Evolutionary conservation across 2,329 filamentous ascomycete species (phyloP).

Genomic region (Cadophora sp.): DNA sequence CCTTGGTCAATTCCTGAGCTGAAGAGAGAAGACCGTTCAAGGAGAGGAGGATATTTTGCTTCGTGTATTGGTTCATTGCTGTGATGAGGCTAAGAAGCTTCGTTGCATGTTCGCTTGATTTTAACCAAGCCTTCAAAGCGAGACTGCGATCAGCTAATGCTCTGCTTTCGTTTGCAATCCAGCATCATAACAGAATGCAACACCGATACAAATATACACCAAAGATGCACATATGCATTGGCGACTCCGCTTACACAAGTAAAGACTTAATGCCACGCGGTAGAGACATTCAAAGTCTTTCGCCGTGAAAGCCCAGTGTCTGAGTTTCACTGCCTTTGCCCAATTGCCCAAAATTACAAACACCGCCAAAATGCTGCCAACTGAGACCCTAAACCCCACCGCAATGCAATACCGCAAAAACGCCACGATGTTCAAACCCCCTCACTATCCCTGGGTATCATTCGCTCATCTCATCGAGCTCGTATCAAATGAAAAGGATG

Average conservation of each 20-base stretch:
- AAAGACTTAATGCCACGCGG: neutral
- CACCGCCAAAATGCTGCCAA: conserved; percentile 15
- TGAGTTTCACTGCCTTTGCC: conserved; percentile 11
- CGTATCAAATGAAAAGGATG: conserved; percentile 75
- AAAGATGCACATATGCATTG: neutral
- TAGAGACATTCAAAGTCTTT: neutral
- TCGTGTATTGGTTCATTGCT: neutral
- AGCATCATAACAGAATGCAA: neutral
- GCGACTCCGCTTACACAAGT: neutral
- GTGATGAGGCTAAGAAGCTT: neutral
- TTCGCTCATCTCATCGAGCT: conserved; percentile 46
- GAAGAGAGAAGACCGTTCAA: too few species aligned
- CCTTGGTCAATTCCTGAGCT: too few species aligned
- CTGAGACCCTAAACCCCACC: neutral
- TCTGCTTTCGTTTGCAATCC: neutral
- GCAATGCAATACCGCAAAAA: conserved; percentile 17
- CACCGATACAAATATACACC: neutral
- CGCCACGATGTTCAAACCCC: conserved; percentile 20
- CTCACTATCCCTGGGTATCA: conserved; percentile 42
- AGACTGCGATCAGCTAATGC: neutral
- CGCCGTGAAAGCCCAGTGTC: neutral
- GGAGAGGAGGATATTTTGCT: neutral
- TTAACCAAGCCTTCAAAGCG: neutral
- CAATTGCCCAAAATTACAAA: neutral
- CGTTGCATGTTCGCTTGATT: neutral